Percentiles rank a stretch among this genome's conserved stretches.
These are phyloP conservation scores for Salvia splendens DNA, from an alignment of 257 asterid species.

Conservation along the genomic window DNA sequence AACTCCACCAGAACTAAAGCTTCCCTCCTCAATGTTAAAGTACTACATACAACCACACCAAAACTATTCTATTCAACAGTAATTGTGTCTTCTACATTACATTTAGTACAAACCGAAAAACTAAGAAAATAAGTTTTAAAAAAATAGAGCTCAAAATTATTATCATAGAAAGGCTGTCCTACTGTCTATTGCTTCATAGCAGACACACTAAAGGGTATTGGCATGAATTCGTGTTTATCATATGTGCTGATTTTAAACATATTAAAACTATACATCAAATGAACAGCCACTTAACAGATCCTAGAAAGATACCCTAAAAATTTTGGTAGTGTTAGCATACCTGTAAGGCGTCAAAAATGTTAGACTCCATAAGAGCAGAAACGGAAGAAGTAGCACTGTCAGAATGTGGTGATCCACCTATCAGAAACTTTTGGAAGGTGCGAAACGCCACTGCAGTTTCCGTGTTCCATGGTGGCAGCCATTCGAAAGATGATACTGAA, in stretches of 20 bases:
- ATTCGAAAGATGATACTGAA: constrained; percentile 82
- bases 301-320: constrained; percentile 19
- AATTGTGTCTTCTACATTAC: constrained; percentile 3
- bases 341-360: constrained; percentile 60
- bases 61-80: background rate
- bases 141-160: constrained; percentile 12
- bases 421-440: constrained; percentile 74
- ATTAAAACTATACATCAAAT: constrained; percentile 14
- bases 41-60: constrained; percentile 13
- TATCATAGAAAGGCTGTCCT: constrained; percentile 17
- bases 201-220: constrained; percentile 12
- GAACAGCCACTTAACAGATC: constrained; percentile 14
- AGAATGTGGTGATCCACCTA: constrained; percentile 64
- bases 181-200: constrained; percentile 17
- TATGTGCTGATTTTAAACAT: constrained; percentile 11
- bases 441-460: constrained; percentile 95
- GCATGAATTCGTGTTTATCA: constrained; percentile 15
- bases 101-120: constrained; percentile 12
- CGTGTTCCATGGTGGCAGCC: constrained; percentile 93
- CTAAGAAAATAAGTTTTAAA: background rate
- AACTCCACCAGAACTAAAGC: background rate
- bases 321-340: constrained; percentile 37
- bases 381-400: constrained; percentile 42
- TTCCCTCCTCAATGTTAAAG: constrained; percentile 19
- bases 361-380: constrained; percentile 46